A percentile compares a stretch with the other conserved stretches of the same genome.
Evolutionary conservation across 139 green algal species (phyloP).

Genomic region (Tetradesmus lagerheimii): DNA sequence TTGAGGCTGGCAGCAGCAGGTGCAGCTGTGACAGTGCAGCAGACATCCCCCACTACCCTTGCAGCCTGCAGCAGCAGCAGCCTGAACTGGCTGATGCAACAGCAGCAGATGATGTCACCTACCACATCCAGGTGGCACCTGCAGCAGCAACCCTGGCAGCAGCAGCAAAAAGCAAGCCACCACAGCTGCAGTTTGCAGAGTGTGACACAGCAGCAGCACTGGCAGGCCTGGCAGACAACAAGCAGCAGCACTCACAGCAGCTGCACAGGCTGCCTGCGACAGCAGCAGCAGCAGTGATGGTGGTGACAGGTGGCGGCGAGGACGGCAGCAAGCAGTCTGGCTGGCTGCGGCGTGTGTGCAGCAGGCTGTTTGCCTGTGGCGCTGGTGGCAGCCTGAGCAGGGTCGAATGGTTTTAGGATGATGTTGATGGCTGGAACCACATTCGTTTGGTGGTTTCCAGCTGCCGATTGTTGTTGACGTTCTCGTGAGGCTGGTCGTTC

Average conservation of each 20-base stretch:
- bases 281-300: not conserved
- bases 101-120: too few species aligned
- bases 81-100: not conserved
- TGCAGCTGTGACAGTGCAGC: not conserved
- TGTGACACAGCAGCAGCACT: not conserved
- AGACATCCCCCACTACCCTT: not conserved
- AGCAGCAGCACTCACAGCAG: not conserved
- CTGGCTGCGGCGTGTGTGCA: too few species aligned
- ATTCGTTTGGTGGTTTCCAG: too few species aligned
- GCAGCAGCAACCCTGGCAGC: not conserved
- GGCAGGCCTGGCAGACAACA: not conserved
- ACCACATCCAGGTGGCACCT: not conserved
- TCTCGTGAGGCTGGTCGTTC: too few species aligned
- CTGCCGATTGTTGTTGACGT: too few species aligned
- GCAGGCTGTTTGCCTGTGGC: too few species aligned
- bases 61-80: not conserved
- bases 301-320: not conserved
- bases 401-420: too few species aligned
- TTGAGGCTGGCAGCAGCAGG: not conserved
- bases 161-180: not conserved
- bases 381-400: too few species aligned
- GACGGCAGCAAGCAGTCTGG: not conserved
- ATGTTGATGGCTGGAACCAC: too few species aligned
- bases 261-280: not conserved
- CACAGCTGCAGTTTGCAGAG: too few species aligned